These are phyloP conservation scores for Magnolia sinica DNA, from an alignment of 164 flowering plant species.

Conservation along the genomic window DNA sequence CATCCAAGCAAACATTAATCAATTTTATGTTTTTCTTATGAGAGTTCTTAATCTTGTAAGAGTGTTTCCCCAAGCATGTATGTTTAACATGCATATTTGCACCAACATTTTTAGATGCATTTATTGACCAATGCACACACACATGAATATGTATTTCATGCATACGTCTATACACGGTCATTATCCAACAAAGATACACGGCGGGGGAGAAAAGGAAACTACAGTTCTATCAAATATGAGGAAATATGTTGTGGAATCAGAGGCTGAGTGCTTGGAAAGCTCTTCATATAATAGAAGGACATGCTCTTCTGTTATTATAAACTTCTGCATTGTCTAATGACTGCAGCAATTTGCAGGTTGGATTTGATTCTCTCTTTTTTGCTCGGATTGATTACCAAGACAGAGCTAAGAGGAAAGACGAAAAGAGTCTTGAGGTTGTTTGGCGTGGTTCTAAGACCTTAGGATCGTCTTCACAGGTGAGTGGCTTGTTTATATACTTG, in stretches of 20 bases:
- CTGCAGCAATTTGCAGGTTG: constrained; percentile 41
- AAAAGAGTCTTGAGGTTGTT: constrained; percentile 80
- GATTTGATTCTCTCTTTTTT: constrained; percentile 83
- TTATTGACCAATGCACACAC: neutral
- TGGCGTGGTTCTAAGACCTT: constrained; percentile 85
- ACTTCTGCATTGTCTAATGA: neutral
- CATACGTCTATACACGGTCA: neutral
- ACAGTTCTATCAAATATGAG: neutral
- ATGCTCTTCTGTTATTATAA: neutral
- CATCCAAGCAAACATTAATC: neutral
- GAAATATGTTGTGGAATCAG: neutral
- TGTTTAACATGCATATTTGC: neutral
- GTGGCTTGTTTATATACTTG: neutral
- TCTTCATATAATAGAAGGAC: neutral
- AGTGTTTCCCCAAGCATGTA: neutral
- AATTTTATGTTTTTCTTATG: neutral
- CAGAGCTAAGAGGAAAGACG: constrained; percentile 60
- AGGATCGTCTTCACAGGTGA: constrained; percentile 54
- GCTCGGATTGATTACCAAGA: constrained; percentile 97
- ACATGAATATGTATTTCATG: neutral
- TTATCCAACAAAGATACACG: neutral
- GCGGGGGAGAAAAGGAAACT: neutral
- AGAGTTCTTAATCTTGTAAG: neutral
- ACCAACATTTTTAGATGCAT: neutral
- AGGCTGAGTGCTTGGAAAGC: neutral